Base-by-base conservation (phyloP, 176 grass and related monocot species). In the Lolium perenne region DNA sequence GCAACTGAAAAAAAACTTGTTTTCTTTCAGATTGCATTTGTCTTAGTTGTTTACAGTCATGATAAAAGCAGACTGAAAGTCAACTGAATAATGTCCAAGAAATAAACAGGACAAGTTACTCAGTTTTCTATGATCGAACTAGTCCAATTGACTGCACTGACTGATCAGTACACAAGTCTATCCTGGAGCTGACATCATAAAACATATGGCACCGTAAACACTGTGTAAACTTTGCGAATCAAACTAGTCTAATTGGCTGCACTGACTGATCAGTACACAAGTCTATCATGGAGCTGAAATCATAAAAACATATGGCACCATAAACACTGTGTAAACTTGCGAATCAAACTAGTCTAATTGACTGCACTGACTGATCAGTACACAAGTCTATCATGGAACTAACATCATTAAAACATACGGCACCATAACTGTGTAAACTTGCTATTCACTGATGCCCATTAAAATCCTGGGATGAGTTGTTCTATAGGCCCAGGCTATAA, bases 21-120 rank as follows among this genome's bases (percentile, higher is more conserved):
- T 75, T 75, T 74, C 71, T 40, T 68, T 69, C 16, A 69, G 32
- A 41, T 69, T 69, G 17, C 67, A 70, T 70, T 8, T 43, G 7
- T 25, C 73, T 53, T 15, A 35, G 25, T 15, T 65, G 25, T 65
- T 35, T 53, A 50, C 23, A 32, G 48, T 76, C 48, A 76, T 76
- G 72, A 75, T 75, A 75, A 51, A 75, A 53, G 25, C 14, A 32
- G 48, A 76, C 47, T 76, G 72, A 26, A 73, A 74, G 10, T 74
- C 47, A 75, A 54, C 48, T 74, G 22, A 75, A 75, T 75, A 53
- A 75, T 29, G 48, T 75, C 72, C 73, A 76, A 29, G 71, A 75
- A 75, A 75, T 75, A 75, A 74, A 35, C 32, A 35, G 32, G 32
- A 35, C 13, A 74, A 50, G 72, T 17, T 29, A 53, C 45, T 75